Evolutionary conservation across 306 rosid genomes (phyloP), one percentile per base, ranked within the genome.

Genomic region (Cucumis melo): DNA sequence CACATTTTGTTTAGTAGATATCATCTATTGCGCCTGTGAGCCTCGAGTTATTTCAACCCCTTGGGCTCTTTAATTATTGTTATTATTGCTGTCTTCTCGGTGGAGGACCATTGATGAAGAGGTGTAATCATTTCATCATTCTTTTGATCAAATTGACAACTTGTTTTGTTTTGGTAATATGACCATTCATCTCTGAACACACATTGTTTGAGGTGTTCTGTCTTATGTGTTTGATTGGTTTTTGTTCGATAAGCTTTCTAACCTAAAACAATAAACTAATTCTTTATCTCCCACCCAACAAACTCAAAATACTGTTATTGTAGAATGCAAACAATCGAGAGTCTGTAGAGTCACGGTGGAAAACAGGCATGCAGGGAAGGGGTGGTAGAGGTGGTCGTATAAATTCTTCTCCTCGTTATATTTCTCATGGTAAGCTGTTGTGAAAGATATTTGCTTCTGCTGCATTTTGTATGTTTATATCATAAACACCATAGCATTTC

Each of bases 291-390:
- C 29, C 48, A 17, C 20, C 32, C 57, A 42, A 36, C 75, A 44
- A 70, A 70, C 36, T 21, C 58, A 51, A 29, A 73, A 51, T 27
- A 73, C 23, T 62, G 68, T 78, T 63, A 79, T 70, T 90, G 91
- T 88, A 94, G 99, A 92, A 82, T 83, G 80, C 80, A 65, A 90
- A 79, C 86, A 90, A 79, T 83, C 92, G 84, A 83, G 99, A 94
- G 80, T 73, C 88, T 75, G 85, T 81, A 56, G 99, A 94, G 77
- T 78, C 88, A 36, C 88, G 88, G 65, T 84, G 99, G 96, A 92
- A 91, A 82, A 80, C 88, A 71, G 87, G 92, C 57, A 51, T 77
- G 60, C 97, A 87, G 77, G 97, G 96, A 71, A 84, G 90, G 80
- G 97, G 92, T 78, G 84, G 77, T 79, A 90, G 96, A 89, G 91